phyloP scores from a whole-genome alignment of 192 early-diverging fungal genomes.

The Diversispora eburnea region DNA sequence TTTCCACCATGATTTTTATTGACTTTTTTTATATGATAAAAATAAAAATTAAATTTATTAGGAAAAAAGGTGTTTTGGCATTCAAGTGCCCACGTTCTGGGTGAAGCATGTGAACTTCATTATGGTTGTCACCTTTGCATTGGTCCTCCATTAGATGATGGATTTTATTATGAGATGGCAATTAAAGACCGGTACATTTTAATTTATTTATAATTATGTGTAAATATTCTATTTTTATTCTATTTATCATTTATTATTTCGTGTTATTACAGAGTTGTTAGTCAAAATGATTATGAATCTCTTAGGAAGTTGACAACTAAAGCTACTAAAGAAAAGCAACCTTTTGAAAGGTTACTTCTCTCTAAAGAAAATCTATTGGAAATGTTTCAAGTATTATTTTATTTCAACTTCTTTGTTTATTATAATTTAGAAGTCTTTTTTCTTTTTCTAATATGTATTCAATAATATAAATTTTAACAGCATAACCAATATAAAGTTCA shows the following conservation, averaged over 20 bases:
- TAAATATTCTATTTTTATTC: neutral
- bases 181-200: conserved; percentile 56
- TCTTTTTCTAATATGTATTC: neutral
- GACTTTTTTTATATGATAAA: too few species aligned
- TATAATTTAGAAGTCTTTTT: neutral
- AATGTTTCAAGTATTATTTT: conserved; percentile 77
- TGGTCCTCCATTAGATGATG: conserved; percentile 91
- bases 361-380: conserved; percentile 87
- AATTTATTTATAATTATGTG: neutral
- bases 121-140: conserved; percentile 98
- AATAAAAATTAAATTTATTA: conserved; percentile 8
- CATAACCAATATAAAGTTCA: conserved; percentile 98
- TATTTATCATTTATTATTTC: neutral
- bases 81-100: conserved; percentile 94
- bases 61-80: conserved; percentile 95
- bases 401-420: neutral
- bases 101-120: conserved; percentile 95
- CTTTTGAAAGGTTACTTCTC: conserved; percentile 84
- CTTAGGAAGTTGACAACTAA: conserved; percentile 86
- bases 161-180: conserved; percentile 96
- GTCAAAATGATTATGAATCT: conserved; percentile 76
- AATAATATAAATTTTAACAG: conserved; percentile 19
- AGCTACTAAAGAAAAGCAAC: conserved; percentile 93
- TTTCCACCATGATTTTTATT: too few species aligned
- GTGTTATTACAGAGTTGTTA: conserved; percentile 55